Base-by-base conservation (phyloP, 2,329 filamentous ascomycete genomes). In the Hypomyces perniciosus region DNA sequence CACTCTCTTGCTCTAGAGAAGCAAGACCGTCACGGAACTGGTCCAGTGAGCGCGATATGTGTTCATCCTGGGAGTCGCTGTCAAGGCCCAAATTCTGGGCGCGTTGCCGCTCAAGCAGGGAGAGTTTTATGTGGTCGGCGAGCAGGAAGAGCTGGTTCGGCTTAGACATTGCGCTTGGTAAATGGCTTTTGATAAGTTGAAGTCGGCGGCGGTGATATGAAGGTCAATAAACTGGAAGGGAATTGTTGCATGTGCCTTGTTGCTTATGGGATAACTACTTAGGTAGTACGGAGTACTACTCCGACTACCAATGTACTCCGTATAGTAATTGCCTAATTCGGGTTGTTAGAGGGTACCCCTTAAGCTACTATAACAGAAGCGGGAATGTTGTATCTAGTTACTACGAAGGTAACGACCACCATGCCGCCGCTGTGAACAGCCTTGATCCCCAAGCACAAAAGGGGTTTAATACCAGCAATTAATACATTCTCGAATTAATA, bases 71-170 rank as follows among this genome's bases (percentile, higher is more conserved):
- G 20, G 85, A 83, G 65, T 86, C 86, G 46, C 82, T 82, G 53
- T 90, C 82, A 50, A 96, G 80, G 59, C 90, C 84, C 41, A 96
- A 79, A 10, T 84, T 87, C 61, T 89, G 83, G 44, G 91, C 90
- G 52, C 92, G 85, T 72, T 95, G 86, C 52, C 92, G 84, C 74
- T 97, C 93, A 28, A 97, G 83, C 12, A 99, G 79, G 10, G 91
- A 96, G 55, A 97, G 82, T 72, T 97, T 96, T 77, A 97, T 88
- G 71, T 97, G 92, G 72, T 99, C 93, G 63, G 91, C 90, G 52
- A 97, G 83, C 48, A 97, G 85, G 67, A 91, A 90, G 59, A 97
- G 85, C 69, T 96, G 91, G 63, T 83, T 84, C 37, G 79, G 71
- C 59, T 78, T 84, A 38, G 67, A 65, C 68, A 70, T 70, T 34